Evolutionary conservation across 805 yeast species (phyloP).

Genomic region (Monosporozyma unispora): DNA sequence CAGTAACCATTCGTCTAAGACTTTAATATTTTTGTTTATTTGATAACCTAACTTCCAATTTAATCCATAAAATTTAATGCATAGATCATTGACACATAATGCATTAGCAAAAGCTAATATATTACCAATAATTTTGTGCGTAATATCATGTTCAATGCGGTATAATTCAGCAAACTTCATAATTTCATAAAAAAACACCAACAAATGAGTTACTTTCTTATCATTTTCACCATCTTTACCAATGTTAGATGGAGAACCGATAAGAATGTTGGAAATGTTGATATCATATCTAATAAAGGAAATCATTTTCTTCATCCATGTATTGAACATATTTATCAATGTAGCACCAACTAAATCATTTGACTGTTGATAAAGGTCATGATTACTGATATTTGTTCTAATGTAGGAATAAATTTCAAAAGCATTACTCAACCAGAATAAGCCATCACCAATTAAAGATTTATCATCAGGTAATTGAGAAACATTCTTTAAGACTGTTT

Average conservation of each 20-base stretch:
- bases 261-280: conserved; percentile 5
- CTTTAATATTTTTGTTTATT: conserved; percentile 3
- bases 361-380: not conserved
- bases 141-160: conserved; percentile 58
- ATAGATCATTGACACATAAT: conserved; percentile 9
- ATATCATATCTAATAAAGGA: conserved; percentile 4
- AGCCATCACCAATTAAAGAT: conserved; percentile 2
- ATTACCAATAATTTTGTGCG: not conserved
- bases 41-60: conserved; percentile 10
- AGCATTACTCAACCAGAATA: conserved; percentile 4
- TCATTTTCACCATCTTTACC: conserved; percentile 23
- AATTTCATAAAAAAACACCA: conserved; percentile 78
- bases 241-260: conserved; percentile 6
- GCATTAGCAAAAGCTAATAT: conserved; percentile 6
- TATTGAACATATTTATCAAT: conserved; percentile 1
- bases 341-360: not conserved
- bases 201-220: conserved; percentile 87
- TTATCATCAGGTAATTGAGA: conserved; percentile 34
- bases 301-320: conserved; percentile 8
- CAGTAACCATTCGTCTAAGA: conserved; percentile 6
- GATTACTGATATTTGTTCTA: not conserved
- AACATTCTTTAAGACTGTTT: conserved; percentile 78
- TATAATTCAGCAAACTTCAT: conserved; percentile 85
- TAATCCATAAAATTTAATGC: conserved; percentile 7
- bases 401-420: conserved; percentile 1